These are phyloP conservation scores for Lachnellula occidentalis DNA, from an alignment of 2,329 filamentous ascomycete genomes.

Conservation along the genomic window DNA sequence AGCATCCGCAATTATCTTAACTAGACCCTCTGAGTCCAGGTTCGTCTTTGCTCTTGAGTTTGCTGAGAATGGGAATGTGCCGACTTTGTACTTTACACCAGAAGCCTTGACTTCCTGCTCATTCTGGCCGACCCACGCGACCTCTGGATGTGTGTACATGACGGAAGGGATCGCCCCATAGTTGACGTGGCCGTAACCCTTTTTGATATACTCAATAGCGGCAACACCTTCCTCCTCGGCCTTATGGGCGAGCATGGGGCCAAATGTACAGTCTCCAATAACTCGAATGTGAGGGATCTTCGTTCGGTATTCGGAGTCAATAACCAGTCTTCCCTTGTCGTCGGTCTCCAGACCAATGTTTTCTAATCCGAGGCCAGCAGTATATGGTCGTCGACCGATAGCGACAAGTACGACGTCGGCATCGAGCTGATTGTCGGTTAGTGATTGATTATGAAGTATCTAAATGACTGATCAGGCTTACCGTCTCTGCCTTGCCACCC, in stretches of 20 bases:
- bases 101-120: constrained; percentile 91
- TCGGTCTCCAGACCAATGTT: constrained; percentile 90
- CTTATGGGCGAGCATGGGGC: constrained; percentile 99
- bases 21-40: constrained; percentile 88
- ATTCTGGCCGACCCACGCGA: constrained; percentile 97
- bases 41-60: constrained; percentile 99
- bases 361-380: constrained; percentile 82
- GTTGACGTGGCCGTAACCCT: constrained; percentile 98
- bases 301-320: constrained; percentile 98
- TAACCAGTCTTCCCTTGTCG: constrained; percentile 89
- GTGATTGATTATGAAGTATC: constrained; percentile 5
- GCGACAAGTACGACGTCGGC: constrained; percentile 94
- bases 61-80: constrained; percentile 94
- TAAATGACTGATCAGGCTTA: constrained; percentile 39
- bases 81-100: constrained; percentile 86
- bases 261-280: constrained; percentile 93
- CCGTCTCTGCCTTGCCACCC: constrained; percentile 89
- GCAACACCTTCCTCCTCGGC: constrained; percentile 97
- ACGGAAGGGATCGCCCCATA: constrained; percentile 96
- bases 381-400: constrained; percentile 95
- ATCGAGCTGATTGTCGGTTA: constrained; percentile 58
- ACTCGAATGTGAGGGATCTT: constrained; percentile 96
- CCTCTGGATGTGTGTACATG: constrained; percentile 99
- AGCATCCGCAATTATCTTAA: constrained; percentile 95
- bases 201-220: constrained; percentile 93